Evolutionary conservation across 2,329 filamentous ascomycete species (phyloP).

Genomic region (Fulvia fulva): DNA sequence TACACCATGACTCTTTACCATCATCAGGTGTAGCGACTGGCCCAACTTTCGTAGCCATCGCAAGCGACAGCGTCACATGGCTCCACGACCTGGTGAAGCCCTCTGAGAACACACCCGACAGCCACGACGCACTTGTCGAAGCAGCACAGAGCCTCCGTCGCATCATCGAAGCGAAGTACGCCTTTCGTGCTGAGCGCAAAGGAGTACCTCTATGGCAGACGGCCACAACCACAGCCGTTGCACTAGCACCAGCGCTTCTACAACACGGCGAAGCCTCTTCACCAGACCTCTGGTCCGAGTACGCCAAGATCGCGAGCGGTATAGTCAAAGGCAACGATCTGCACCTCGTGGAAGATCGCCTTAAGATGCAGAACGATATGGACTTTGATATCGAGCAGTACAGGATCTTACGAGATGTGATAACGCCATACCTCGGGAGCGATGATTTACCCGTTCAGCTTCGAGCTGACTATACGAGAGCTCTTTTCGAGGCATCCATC

Average conservation of each 20-base stretch:
- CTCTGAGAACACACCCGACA: conserved; percentile 55
- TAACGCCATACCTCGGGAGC: conserved; percentile 70
- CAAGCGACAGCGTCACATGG: conserved; percentile 73
- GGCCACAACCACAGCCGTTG: conserved; percentile 67
- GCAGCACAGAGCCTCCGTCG: conserved; percentile 64
- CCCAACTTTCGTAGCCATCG: conserved; percentile 84
- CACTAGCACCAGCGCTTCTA: conserved; percentile 61
- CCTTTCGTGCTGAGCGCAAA: conserved; percentile 68
- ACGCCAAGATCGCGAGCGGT: conserved; percentile 35
- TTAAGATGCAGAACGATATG: conserved; percentile 62
- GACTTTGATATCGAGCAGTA: conserved; percentile 77
- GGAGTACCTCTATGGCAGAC: conserved; percentile 72
- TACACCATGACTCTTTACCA: conserved; percentile 56
- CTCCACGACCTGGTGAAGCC: conserved; percentile 61
- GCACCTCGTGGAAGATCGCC: conserved; percentile 23
- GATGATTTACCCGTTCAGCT: conserved; percentile 61
- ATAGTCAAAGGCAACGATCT: conserved; percentile 38
- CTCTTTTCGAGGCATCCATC: conserved; percentile 76
- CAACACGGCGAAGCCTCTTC: conserved; percentile 30
- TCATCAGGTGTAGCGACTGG: conserved; percentile 37
- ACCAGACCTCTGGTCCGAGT: conserved; percentile 53
- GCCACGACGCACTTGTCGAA: conserved; percentile 62
- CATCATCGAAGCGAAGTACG: conserved; percentile 76
- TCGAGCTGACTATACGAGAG: conserved; percentile 66
- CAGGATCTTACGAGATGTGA: conserved; percentile 61